These are phyloP conservation scores for Coemansia interrupta DNA, from an alignment of 192 early-diverging fungal genomes.

Conservation along the genomic window DNA sequence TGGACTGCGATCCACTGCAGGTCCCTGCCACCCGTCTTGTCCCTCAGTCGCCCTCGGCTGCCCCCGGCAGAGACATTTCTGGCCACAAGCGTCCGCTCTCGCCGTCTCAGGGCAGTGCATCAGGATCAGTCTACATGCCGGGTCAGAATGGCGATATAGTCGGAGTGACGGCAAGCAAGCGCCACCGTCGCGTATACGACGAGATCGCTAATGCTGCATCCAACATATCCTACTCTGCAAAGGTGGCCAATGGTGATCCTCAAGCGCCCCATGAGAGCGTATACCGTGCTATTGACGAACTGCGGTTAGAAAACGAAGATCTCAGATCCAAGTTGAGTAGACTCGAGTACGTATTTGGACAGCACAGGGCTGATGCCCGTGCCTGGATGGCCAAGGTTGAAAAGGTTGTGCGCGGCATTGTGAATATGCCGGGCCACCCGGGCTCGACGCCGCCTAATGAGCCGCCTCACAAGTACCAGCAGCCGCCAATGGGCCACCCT, in stretches of 20 bases:
- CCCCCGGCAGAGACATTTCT: background rate
- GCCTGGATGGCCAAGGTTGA: slow-evolving; percentile 45
- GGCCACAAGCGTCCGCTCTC: slow-evolving; percentile 1
- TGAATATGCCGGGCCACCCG: background rate
- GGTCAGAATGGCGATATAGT: background rate
- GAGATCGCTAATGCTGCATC: slow-evolving; percentile 5
- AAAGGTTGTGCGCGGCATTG: slow-evolving; percentile 12
- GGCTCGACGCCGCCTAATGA: slow-evolving; percentile 7
- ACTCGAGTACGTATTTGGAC: slow-evolving; percentile 32
- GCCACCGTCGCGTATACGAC: slow-evolving; percentile 22
- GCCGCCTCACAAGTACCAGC: background rate
- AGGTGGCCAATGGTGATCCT: background rate
- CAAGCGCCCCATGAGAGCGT: background rate
- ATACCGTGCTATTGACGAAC: slow-evolving; percentile 8
- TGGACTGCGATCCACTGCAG: background rate
- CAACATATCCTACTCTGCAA: background rate
- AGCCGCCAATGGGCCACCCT: too few species aligned
- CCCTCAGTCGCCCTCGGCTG: background rate
- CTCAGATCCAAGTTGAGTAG: slow-evolving; percentile 30
- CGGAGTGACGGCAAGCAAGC: slow-evolving; percentile 8
- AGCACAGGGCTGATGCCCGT: slow-evolving; percentile 37
- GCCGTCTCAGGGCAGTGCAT: background rate
- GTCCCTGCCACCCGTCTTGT: background rate
- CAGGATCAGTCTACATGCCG: background rate
- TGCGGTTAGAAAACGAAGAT: slow-evolving; percentile 44